Evolutionary conservation across 306 rosid species (phyloP), one percentile per base, ranked within the genome.

Genomic region (Corylus heterophylla): DNA sequence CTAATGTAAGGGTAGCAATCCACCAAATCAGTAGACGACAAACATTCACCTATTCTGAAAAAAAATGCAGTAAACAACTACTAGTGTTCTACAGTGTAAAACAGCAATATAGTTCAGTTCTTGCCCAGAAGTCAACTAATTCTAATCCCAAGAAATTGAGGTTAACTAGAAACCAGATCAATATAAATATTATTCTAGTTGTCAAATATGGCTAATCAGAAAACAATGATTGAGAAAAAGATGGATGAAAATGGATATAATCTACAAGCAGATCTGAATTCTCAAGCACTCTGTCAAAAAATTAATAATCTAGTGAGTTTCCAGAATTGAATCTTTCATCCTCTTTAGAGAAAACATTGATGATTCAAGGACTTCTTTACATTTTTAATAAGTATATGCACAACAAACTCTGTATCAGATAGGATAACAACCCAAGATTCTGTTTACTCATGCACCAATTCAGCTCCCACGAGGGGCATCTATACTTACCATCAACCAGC

Each of bases 401-500:
- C 11, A 64, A 45, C 25, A 71, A 72, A 62, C 18, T 58, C 56
- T 54, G 7, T 48, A 54, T 77, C 70, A 77, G 55, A 51, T 51
- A 52, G 17, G 67, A 79, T 11, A 45, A 22, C 31, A 69, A 59
- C 49, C 50, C 18, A 10, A 54, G 51, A 77, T 27, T 11, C 71
- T 54, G 62, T 5, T n/a, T 71, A 51, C 73, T 77, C 54, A 54
- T 49, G 67, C 45, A 78, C 77, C 59, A 61, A 42, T 37, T 76
- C 51, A 51, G 45, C 71, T 61, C 50, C 64, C 12, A 39, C 47
- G 70, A 68, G 29, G 71, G 73, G 56, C 55, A 54, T 64, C 66
- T 54, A 29, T 27, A 66, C 87, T 85, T 84, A 95, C 98, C 98
- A 79, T 95, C 98, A 81, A 95, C 90, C 11, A 95, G 90, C 12